phyloP scores from a whole-genome alignment of 2,329 filamentous ascomycete genomes.

The Aspergillus calidoustus region DNA sequence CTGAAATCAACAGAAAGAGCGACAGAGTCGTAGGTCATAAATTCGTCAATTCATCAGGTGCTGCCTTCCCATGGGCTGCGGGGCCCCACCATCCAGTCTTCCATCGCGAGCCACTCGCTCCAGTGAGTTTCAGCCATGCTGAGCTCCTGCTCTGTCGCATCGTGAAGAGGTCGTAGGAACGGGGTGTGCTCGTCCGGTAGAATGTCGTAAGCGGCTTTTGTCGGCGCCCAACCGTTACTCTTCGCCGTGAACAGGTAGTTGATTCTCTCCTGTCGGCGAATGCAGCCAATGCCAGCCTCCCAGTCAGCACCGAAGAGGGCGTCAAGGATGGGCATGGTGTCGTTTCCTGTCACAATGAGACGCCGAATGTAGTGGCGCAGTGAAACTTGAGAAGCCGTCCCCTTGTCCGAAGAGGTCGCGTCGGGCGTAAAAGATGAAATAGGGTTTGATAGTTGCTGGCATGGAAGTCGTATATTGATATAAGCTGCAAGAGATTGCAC shows the following conservation, averaged over 20 bases:
- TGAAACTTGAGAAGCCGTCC: slow-evolving; percentile 56
- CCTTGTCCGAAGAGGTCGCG: slow-evolving; percentile 32
- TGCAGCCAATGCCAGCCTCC: slow-evolving; percentile 73
- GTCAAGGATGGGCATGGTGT: slow-evolving; percentile 79
- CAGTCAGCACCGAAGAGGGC: slow-evolving; percentile 94
- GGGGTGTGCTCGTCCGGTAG: slow-evolving; percentile 80
- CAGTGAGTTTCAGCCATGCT: slow-evolving; percentile 78
- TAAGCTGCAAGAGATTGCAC: slow-evolving; percentile 89
- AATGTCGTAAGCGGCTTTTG: slow-evolving; percentile 91
- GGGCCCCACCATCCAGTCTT: slow-evolving; percentile 95
- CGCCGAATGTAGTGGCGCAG: slow-evolving; percentile 90
- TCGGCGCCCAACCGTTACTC: slow-evolving; percentile 83
- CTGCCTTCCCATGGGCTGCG: slow-evolving; percentile 49
- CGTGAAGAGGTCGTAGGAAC: slow-evolving; percentile 79
- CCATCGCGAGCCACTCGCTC: slow-evolving; percentile 96
- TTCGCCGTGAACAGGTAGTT: slow-evolving; percentile 97
- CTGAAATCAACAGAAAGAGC: slow-evolving; percentile 20
- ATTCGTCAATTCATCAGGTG: slow-evolving; percentile 27
- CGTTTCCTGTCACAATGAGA: slow-evolving; percentile 89
- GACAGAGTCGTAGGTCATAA: slow-evolving; percentile 25
- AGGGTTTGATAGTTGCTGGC: slow-evolving; percentile 64
- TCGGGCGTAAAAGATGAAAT: slow-evolving; percentile 37
- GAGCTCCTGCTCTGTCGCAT: slow-evolving; percentile 78
- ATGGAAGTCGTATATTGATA: slow-evolving; percentile 89
- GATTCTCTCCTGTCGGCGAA: slow-evolving; percentile 84